These are phyloP conservation scores for Neurospora sp. DNA, from an alignment of 495 filamentous ascomycete species.

Conservation along the genomic window DNA sequence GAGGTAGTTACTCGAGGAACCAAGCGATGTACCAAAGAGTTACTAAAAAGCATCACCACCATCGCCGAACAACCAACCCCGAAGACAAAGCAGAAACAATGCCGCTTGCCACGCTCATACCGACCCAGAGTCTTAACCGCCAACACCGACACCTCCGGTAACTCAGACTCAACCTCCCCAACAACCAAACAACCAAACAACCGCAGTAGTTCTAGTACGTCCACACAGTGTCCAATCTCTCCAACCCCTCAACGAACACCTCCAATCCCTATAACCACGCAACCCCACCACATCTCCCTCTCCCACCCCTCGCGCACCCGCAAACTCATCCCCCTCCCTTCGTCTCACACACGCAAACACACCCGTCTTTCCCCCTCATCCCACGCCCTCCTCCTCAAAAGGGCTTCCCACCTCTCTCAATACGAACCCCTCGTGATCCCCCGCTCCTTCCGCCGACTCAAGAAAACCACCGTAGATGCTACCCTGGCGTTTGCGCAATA, in stretches of 20 bases:
- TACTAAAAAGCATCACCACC: background rate
- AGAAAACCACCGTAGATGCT: conserved; percentile 8
- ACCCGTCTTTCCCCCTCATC: conserved; percentile 1
- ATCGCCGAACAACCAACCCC: background rate
- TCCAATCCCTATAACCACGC: background rate
- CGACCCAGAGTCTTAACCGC: background rate
- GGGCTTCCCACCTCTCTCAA: conserved; percentile 7
- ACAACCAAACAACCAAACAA: background rate
- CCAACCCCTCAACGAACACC: background rate
- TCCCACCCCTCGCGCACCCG: background rate
- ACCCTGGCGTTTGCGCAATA: conserved; percentile 39
- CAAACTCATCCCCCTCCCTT: background rate
- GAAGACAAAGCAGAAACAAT: background rate
- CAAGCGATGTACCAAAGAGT: background rate
- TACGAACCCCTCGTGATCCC: background rate
- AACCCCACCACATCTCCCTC: background rate
- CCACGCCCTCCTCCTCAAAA: conserved; percentile 11
- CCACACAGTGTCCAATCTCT: background rate
- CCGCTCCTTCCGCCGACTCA: background rate
- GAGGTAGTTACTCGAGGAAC: background rate
- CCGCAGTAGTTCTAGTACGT: background rate
- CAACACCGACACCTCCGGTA: background rate
- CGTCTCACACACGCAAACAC: background rate
- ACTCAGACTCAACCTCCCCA: background rate
- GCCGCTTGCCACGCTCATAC: background rate